Evolutionary conservation across 2,329 filamentous ascomycete genomes (phyloP).

Genomic region (Xylogone sp.): DNA sequence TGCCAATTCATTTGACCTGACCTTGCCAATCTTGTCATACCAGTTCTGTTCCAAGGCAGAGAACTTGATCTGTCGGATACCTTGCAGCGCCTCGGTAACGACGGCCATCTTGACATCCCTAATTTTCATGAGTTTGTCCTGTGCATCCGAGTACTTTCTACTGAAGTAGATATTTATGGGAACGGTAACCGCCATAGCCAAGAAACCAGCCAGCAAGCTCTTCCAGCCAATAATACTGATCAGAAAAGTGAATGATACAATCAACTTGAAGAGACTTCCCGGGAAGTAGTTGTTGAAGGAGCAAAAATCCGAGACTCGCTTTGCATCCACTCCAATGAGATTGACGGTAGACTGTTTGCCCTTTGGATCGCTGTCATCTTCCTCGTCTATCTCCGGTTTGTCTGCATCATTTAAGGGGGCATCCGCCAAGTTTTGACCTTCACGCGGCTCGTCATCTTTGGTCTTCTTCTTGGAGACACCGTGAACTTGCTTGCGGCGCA

Average conservation of each 20-base stretch:
- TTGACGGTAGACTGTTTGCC: constrained; percentile 71
- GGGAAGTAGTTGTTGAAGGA: constrained; percentile 63
- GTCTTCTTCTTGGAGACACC: constrained; percentile 46
- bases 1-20: constrained; percentile 62
- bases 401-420: constrained; percentile 15
- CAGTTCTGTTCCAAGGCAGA: constrained; percentile 72
- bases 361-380: constrained; percentile 49
- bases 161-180: constrained; percentile 67
- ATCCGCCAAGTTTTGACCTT: constrained; percentile 25
- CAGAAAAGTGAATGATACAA: constrained; percentile 64
- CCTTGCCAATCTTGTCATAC: constrained; percentile 64
- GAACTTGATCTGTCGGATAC: constrained; percentile 83
- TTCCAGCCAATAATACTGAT: constrained; percentile 69
- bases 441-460: constrained; percentile 21
- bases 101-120: constrained; percentile 73
- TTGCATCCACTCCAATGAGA: constrained; percentile 71
- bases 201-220: constrained; percentile 61
- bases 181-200: constrained; percentile 58
- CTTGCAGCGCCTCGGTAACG: constrained; percentile 72
- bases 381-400: constrained; percentile 30
- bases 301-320: constrained; percentile 66
- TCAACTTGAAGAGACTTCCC: constrained; percentile 57
- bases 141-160: constrained; percentile 59
- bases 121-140: constrained; percentile 70
- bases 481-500: constrained; percentile 75